phyloP scores from a whole-genome alignment of 116 monocot species.

The Papilionanthe hybrid region DNA sequence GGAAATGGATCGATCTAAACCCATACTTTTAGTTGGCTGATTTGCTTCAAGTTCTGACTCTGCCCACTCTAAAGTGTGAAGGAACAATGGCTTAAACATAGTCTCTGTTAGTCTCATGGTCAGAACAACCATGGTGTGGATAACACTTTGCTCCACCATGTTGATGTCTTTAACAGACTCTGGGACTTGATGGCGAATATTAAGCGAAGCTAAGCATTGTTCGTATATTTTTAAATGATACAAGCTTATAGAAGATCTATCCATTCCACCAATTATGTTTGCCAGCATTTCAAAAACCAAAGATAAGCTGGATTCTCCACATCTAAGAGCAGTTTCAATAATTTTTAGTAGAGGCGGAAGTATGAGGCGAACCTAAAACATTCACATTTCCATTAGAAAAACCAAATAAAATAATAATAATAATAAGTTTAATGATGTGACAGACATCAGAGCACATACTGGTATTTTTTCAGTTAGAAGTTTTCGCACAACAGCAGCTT shows the following conservation, averaged over 20 bases:
- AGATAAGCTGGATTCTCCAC: constrained; percentile 70
- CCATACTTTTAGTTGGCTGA: constrained; percentile 27
- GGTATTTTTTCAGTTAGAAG: constrained; percentile 73
- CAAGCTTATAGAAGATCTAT: constrained; percentile 52
- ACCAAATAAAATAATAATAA: background rate
- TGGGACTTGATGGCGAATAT: constrained; percentile 60
- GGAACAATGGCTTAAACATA: constrained; percentile 92
- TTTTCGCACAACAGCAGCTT: constrained; percentile 52
- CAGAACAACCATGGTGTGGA: constrained; percentile 50
- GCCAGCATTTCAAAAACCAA: constrained; percentile 74
- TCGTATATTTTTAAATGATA: constrained; percentile 71
- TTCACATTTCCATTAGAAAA: constrained; percentile 1
- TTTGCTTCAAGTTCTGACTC: constrained; percentile 54
- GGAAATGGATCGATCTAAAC: constrained; percentile 58
- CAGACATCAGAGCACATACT: constrained; percentile 30
- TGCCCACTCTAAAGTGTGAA: constrained; percentile 79
- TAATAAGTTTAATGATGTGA: background rate
- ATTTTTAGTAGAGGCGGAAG: constrained; percentile 57
- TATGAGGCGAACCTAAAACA: constrained; percentile 72
- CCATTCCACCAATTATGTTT: constrained; percentile 57
- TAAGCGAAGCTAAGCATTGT: constrained; percentile 72
- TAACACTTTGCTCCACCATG: constrained; percentile 62
- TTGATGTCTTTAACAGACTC: constrained; percentile 50
- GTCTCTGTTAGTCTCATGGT: constrained; percentile 87
- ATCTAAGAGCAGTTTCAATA: constrained; percentile 42